Base-by-base conservation (phyloP, 1,284 basidiomycete genomes). In the Mycena citricolor region DNA sequence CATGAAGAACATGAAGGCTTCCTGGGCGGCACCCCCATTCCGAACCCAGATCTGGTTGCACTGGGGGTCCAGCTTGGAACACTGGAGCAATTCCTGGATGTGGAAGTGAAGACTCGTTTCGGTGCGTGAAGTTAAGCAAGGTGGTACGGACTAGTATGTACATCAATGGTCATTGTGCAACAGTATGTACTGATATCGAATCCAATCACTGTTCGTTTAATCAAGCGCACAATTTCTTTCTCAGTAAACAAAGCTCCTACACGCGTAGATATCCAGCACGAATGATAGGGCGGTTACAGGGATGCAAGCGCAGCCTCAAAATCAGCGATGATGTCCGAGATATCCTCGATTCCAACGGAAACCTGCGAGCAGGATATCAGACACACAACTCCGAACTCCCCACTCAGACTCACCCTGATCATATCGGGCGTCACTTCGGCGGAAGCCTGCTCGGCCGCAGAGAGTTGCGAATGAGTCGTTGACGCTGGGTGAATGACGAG, bases 401-500 rank as follows among this genome's bases (percentile, higher is more conserved):
- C 29, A 28, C 11, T 19, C 7, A 37, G 4, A 70, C 79, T 52
- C 60, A 90, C 81, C 51, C 88, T 76, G 55, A 93, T 87, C 29
- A 92, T 66, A 63, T 92, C 90, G 22, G 82, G 81, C 6, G 83
- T 86, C 7, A 94, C 89, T 26, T 92, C 92, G 2, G 85, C 74
- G 1, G 72, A 63, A 21, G 74, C 38, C 61, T 87, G 84, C 64
- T 93, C 90, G 48, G 79, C 80, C 19, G 73, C 73, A 4, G 71
- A 75, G 47, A 92, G 71, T 63, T 93, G 90, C 52, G 84, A 75
- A 62, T 94, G 92, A 1, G 91, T 94, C n/a, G 92, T 94, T 30
- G 81, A 77, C 8, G 81, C 81, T 6, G 90, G 90, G 62, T 91
- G 89, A 55, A 91, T 89, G 29, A 88, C 84, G 16, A 91, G 74